Base-by-base conservation (phyloP, 106 monocot species). In the Phalaenopsis equestris region DNA sequence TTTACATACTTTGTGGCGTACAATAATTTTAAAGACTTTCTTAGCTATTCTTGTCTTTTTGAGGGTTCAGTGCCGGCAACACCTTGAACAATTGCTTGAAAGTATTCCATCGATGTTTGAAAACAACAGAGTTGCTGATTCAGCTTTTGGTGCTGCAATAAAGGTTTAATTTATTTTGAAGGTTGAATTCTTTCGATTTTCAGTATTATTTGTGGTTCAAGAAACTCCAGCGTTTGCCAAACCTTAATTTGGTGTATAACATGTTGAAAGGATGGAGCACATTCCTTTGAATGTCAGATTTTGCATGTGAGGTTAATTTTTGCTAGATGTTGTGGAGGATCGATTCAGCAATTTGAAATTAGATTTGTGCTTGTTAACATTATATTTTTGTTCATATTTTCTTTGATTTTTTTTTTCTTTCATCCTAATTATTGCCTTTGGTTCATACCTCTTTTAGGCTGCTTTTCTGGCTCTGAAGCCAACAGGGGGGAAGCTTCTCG, bases 141-240 rank as follows among this genome's bases (percentile, higher is more conserved):
- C 98, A 88, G 98, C 98, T 61, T 94, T 94, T 88, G 92, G 98
- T 78, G 98, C 94, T 67, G 98, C 98, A 48, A 85, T 91, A 67
- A 92, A 94, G 92, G 98, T 99, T 65, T 74, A 43, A 6, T 18
- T 74, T 10, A 11, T 43, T n/a, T 42, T 43, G 15, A 43, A 42
- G 41, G 18, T 45, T 43, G 18, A 14, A 38, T 74, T 74, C 15
- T 74, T 74, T 74, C 19, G 17, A 18, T 74, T 42, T 52, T 52
- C 52, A 19, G 43, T 18, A 19, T 43, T 19, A 17, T 24, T 65
- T 21, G 11, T 23, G 64, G 64, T 65, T 65, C n/a, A 65, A 65
- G 12, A 11, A 37, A 39, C 10, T 2, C 12, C 39, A 1, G 39
- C 14, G 10, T 38, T 37, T 70, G 70, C 8, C 70, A 39, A 11